Base-by-base conservation (phyloP, 208 protist genomes). In the Acanthamoeba culbertsoni region DNA sequence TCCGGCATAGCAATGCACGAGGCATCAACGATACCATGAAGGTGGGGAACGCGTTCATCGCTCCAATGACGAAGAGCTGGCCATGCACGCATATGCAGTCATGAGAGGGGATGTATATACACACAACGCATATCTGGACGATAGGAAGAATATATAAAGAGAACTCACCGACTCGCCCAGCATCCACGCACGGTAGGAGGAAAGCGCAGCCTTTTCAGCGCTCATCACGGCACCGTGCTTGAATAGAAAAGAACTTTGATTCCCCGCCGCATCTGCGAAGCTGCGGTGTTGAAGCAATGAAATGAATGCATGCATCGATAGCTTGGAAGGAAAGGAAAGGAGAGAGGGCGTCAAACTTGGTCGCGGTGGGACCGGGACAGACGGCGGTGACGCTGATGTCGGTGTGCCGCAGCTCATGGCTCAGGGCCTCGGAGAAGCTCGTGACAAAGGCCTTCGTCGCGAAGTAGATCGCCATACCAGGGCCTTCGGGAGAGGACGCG, bases 361-460 rank as follows among this genome's bases (percentile, higher is more conserved):
- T 89, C 5, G 48, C 37, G 23, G 55, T 89, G 35, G 79, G 33
- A 33, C 79, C 79, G 20, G 79, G 79, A 33, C 79, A 89, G 40
- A 65, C 37, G 31, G 42, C 46, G 6, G 79, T 65, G 79, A 33
- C 79, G 31, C 48, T 46, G 28, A 89, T 46, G 16, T 65, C 48
- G 18, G 79, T 89, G 79, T 23, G 16, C 31, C 53, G 35, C 12
- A 89, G 79, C 55, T 89, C 79, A 20, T 89, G 55, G 10, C 20
- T 20, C 51, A 89, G 20, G 23, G 79, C 79, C 14, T 89, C 79
- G 28, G 51, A 65, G 79, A 89, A 89, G 79, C 53, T 89, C 23
- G 55, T 89, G 7, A 89, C 79, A 35, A 48, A 89, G 16, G 79
- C 79, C 40, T 89, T 89, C 4, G 79, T 65, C 48, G 79, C 79